Evolutionary conservation across 371 early-diverging fungal species (phyloP).

Genomic region (Sporodiniella umbellata): DNA sequence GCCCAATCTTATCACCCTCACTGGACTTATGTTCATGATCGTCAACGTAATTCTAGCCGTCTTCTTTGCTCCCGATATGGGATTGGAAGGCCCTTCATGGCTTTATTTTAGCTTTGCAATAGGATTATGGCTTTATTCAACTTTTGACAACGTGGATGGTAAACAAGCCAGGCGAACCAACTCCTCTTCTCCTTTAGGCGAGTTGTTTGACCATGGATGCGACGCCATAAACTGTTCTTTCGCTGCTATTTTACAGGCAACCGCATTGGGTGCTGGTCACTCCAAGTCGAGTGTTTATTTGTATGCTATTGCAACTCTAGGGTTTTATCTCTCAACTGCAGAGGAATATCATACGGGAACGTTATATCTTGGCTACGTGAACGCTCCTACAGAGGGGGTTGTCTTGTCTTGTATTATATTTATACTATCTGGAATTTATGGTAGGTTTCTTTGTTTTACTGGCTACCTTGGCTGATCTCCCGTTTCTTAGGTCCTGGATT

Average conservation of each 20-base stretch:
- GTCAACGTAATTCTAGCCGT: constrained; percentile 67
- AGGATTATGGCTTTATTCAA: constrained; percentile 92
- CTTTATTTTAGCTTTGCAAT: constrained; percentile 67
- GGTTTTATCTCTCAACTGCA: constrained; percentile 92
- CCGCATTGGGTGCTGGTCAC: constrained; percentile 79
- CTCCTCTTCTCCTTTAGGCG: constrained; percentile 90
- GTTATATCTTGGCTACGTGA: constrained; percentile 89
- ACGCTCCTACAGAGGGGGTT: constrained; percentile 97
- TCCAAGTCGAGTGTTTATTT: constrained; percentile 65
- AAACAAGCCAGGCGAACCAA: constrained; percentile 96
- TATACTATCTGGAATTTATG: constrained; percentile 67
- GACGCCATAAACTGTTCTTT: constrained; percentile 92
- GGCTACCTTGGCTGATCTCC: no score
- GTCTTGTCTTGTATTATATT: constrained; percentile 68
- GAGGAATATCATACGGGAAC: constrained; percentile 96
- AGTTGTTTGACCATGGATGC: constrained; percentile 93
- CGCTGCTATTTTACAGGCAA: constrained; percentile 81
- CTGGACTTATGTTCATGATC: constrained; percentile 88
- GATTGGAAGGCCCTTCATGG: constrained; percentile 33
- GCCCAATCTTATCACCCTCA: constrained; percentile 96
- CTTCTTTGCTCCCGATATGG: constrained; percentile 43
- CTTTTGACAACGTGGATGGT: constrained; percentile 98
- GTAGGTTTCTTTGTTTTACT: constrained; percentile 24
- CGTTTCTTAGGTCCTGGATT: constrained; percentile 24
- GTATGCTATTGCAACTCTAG: constrained; percentile 64